These are phyloP conservation scores for Besnoitia besnoiti DNA, from an alignment of 169 alveolate species.

Conservation along the genomic window DNA sequence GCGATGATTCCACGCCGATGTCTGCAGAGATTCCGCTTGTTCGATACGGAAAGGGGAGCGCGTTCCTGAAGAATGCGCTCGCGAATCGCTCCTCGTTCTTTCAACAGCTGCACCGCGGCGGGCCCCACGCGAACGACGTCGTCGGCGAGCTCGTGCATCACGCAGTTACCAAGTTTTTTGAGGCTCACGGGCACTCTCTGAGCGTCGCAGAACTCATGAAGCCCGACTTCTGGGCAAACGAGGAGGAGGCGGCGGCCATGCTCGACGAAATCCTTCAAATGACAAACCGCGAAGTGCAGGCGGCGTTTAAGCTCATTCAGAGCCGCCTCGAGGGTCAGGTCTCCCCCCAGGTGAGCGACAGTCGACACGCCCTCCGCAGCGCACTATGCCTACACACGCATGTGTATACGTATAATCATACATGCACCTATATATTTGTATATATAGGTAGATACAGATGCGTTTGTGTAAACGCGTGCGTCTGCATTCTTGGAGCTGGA, in stretches of 20 bases:
- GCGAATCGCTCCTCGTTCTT: not conserved
- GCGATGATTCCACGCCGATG: too few species aligned
- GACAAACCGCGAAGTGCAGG: constrained; percentile 3
- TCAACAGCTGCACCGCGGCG: not conserved
- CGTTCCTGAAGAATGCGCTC: not conserved
- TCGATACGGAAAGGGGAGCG: not conserved
- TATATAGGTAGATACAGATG: not conserved
- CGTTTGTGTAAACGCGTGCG: not conserved
- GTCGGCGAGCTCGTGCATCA: not conserved
- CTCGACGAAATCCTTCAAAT: constrained; percentile 33
- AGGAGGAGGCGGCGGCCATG: constrained; percentile 20
- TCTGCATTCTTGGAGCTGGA: not conserved
- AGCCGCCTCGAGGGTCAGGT: not conserved
- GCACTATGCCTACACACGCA: not conserved
- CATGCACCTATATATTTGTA: not conserved
- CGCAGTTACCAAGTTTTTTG: not conserved
- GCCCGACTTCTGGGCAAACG: constrained; percentile 44
- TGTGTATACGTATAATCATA: not conserved
- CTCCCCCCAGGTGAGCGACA: not conserved
- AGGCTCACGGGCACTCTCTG: not conserved
- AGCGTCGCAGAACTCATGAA: not conserved
- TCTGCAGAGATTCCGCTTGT: not conserved
- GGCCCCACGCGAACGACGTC: not conserved
- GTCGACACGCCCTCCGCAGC: not conserved
- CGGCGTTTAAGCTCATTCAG: not conserved